A percentile compares a stretch with the other conserved stretches of the same genome.
Evolutionary conservation across 106 monocot species (phyloP).

Genomic region (Dioscorea alata): DNA sequence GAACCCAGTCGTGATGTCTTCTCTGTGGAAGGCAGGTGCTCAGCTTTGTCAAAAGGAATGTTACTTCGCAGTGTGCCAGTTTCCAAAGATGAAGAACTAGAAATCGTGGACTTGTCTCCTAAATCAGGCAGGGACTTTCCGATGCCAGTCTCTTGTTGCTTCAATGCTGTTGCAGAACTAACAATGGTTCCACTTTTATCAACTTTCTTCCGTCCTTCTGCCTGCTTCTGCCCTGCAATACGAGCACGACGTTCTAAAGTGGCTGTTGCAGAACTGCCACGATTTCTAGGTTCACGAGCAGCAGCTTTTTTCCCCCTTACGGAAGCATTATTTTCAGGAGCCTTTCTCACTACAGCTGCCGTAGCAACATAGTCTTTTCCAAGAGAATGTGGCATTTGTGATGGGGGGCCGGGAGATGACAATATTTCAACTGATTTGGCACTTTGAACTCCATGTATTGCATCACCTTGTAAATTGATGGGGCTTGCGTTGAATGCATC

Average conservation of each 20-base stretch:
- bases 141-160: slow-evolving; percentile 8
- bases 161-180: neutral
- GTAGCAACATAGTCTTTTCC: slow-evolving; percentile 11
- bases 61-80: neutral
- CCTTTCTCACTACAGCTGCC: slow-evolving; percentile 28
- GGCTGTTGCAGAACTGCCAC: slow-evolving; percentile 37
- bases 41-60: neutral
- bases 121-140: neutral
- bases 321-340: slow-evolving; percentile 41
- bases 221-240: slow-evolving; percentile 36
- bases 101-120: neutral
- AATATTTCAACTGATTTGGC: slow-evolving; percentile 16
- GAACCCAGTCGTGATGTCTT: neutral
- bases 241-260: slow-evolving; percentile 47
- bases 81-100: too few relatives aligned
- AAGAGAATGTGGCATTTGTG: slow-evolving; percentile 11
- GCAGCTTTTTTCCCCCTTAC: slow-evolving; percentile 69
- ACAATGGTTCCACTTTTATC: slow-evolving; percentile 9
- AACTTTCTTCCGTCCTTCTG: slow-evolving; percentile 14
- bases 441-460: neutral
- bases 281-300: slow-evolving; percentile 64
- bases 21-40: neutral
- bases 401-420: slow-evolving; percentile 4
- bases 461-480: slow-evolving; percentile 4
- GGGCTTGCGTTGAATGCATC: neutral